Conservation (phyloP, 441 rosid genomes). For the Populus hybrid region DNA sequence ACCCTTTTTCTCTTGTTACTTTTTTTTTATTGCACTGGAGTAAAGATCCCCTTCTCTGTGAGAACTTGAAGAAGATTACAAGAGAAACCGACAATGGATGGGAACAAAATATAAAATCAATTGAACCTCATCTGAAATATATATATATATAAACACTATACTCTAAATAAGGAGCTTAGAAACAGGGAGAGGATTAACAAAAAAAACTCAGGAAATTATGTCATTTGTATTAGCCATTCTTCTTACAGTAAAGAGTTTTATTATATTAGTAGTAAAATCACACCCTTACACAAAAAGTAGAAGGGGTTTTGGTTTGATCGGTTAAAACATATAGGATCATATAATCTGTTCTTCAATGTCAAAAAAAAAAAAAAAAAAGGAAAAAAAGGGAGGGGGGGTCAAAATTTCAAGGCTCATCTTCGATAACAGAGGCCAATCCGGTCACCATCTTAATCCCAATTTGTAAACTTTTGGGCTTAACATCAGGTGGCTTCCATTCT, state of each 20-base stretch:
- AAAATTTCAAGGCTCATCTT: constrained; percentile 34
- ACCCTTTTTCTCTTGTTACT: constrained; percentile 5
- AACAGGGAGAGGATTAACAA: background rate
- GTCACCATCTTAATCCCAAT: constrained; percentile 40
- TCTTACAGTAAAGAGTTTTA: constrained; percentile 12
- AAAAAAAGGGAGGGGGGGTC: background rate
- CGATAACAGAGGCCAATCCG: constrained; percentile 54
- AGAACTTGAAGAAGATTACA: background rate
- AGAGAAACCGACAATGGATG: background rate
- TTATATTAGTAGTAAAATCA: constrained; percentile 34
- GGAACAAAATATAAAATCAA: background rate
- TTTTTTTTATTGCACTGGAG: constrained; percentile 7
- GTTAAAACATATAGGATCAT: constrained; percentile 17
- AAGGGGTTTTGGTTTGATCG: constrained; percentile 32
- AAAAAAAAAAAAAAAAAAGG: background rate
- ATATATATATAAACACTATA: background rate
- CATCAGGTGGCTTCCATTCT: constrained; percentile 39
- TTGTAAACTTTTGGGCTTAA: constrained; percentile 40
- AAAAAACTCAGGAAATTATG: background rate
- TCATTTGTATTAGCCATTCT: constrained; percentile 7
- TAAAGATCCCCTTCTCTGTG: background rate
- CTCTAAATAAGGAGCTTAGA: background rate
- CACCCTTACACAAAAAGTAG: constrained; percentile 48
- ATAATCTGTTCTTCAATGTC: constrained; percentile 14
- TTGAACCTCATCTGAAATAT: background rate